Evolutionary conservation across 352 stramenopile species (phyloP).

Genomic region (Pythium volutum): DNA sequence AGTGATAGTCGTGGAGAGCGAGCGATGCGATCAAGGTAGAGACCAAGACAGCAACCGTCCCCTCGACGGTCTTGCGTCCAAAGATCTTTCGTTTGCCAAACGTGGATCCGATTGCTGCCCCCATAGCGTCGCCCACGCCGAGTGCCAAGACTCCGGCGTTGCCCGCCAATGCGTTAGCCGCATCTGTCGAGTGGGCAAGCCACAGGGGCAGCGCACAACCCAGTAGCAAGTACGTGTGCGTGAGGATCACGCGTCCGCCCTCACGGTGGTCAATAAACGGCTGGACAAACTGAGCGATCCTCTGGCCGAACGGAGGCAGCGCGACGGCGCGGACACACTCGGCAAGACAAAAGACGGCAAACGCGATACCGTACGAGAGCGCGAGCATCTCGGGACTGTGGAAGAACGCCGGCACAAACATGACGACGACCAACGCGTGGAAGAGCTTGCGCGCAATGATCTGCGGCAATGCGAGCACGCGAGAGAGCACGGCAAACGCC

Average conservation of each 20-base stretch:
- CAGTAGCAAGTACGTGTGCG: constrained; percentile 75
- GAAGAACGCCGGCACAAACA: constrained; percentile 71
- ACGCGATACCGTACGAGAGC: constrained; percentile 76
- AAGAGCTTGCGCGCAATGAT: constrained; percentile 83
- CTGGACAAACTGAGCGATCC: constrained; percentile 59
- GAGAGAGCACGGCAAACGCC: constrained; percentile 40
- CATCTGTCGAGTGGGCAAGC: constrained; percentile 30
- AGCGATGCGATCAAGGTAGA: constrained; percentile 58
- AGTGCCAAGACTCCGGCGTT: constrained; percentile 73
- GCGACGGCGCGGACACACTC: constrained; percentile 66
- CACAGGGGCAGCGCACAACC: constrained; percentile 74
- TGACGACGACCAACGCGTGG: constrained; percentile 71
- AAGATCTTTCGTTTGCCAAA: constrained; percentile 49
- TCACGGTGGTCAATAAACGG: constrained; percentile 79
- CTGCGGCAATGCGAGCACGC: constrained; percentile 40
- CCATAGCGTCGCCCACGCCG: constrained; percentile 77
- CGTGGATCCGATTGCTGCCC: constrained; percentile 54
- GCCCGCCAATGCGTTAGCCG: constrained; percentile 29
- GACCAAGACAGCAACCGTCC: constrained; percentile 51
- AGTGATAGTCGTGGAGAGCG: constrained; percentile 43
- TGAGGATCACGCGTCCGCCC: constrained; percentile 61
- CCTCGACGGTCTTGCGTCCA: constrained; percentile 66
- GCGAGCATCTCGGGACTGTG: constrained; percentile 52
- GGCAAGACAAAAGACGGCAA: constrained; percentile 63
- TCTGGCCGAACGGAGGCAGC: constrained; percentile 48